Evolutionary conservation across 352 stramenopile species (phyloP).

Genomic region (Pythium rhizo-oryzae): DNA sequence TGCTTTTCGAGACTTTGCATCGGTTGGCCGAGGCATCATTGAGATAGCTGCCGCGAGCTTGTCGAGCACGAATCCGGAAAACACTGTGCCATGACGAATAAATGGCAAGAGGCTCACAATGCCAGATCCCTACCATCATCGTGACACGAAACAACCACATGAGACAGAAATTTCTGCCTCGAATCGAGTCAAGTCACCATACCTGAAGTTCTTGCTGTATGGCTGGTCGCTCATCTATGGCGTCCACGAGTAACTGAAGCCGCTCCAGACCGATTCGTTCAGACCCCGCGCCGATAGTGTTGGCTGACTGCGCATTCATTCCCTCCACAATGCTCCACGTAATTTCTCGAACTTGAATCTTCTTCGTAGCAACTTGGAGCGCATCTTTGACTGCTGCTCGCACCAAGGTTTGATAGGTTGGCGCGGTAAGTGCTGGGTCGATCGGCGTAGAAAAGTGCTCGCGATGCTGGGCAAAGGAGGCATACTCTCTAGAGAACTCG

Average conservation of each 20-base stretch:
- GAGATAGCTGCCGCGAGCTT: conserved; percentile 46
- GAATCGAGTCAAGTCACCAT: neutral
- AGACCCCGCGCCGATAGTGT: conserved; percentile 40
- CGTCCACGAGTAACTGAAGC: conserved; percentile 46
- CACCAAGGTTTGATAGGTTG: neutral
- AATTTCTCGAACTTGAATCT: conserved; percentile 13
- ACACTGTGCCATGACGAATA: conserved; percentile 70
- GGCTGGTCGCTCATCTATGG: conserved; percentile 45
- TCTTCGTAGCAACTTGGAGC: conserved; percentile 3
- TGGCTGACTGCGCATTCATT: conserved; percentile 20
- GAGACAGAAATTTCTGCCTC: neutral
- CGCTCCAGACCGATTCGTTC: conserved; percentile 55
- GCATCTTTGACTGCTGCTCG: neutral
- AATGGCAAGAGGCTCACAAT: conserved; percentile 77
- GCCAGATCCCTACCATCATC: conserved; percentile 39
- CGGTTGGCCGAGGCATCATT: conserved; percentile 37
- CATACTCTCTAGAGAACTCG: conserved; percentile 21
- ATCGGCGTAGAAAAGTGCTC: neutral
- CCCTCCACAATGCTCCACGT: conserved; percentile 24
- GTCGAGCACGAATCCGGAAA: conserved; percentile 53
- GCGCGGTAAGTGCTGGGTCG: neutral
- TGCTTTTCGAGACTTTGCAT: conserved; percentile 52
- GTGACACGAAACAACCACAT: neutral
- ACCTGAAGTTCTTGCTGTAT: conserved; percentile 72
- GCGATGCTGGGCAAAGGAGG: neutral